Base-by-base conservation (phyloP, 2,329 filamentous ascomycete genomes). In the Hawksworthiomyces lignivorus region DNA sequence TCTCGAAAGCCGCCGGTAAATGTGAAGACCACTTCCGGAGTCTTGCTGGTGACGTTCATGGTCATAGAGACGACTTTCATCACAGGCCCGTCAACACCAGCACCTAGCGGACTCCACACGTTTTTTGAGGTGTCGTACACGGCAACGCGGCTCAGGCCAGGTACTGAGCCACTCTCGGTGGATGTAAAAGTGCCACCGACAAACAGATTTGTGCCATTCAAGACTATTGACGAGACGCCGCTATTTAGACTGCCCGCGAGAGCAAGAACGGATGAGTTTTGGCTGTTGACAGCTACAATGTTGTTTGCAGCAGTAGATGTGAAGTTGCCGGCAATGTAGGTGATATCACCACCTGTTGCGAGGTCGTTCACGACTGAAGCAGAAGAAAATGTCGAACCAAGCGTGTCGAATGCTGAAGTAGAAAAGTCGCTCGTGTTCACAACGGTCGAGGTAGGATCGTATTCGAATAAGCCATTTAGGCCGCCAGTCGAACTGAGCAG, bases 381-480 rank as follows among this genome's bases (percentile, higher is more conserved):
- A 7, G 70, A 62, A 11, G 77, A 67, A 40, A 97, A 81, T 43
- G 72, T 75, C 26, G 76, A 77, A 15, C 87, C 87, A 27, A 90
- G 82, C 53, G 75, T 72, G 60, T 94, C 82, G 56, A 95, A 80
- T 14, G 79, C 72, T 2, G 88, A 95, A 20, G 73, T 72, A 12
- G 77, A 70, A 44, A 94, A 79, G 50, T 86, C 67, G 19, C 68
- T 73, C 1, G 71, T 70, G 49, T 78, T 70, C 26, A 84, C 66
- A 0, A 70, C 68, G 11, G 70, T 67, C 45, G 72, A 57, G 15
- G 69, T 72, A 0, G 89, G 86, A 52, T 94, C 75, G 57, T 86
- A 96, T 55, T 97, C 92, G 58, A 85, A 97, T 2, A 98, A 67
- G 8, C 88, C 88, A 56, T 96, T 96, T 40, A 98, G 67, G 4